Evolutionary conservation across 495 filamentous ascomycete genomes (phyloP).

Genomic region (Rostrohypoxylon terebratum): DNA sequence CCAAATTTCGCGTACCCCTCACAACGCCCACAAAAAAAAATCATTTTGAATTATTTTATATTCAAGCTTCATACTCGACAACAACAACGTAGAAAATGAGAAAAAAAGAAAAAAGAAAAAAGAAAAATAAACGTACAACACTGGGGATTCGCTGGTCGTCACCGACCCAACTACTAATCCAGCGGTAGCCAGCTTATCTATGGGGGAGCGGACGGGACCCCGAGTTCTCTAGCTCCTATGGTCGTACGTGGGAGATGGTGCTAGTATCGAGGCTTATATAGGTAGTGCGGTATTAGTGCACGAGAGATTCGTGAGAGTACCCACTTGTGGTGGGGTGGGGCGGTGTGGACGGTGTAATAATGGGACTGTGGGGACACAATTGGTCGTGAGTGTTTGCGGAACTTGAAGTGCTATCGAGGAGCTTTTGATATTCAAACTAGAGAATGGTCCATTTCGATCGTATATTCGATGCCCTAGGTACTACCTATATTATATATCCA

Average conservation of each 20-base stretch:
- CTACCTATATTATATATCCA: neutral
- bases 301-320: neutral
- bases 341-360: neutral
- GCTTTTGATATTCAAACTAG: neutral
- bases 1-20: neutral
- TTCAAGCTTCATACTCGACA: neutral
- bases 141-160: slow-evolving; percentile 60
- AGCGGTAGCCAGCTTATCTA: slow-evolving; percentile 55
- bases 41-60: too few species aligned
- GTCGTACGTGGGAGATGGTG: slow-evolving; percentile 54
- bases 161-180: slow-evolving; percentile 62
- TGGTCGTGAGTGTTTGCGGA: neutral
- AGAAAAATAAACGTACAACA: slow-evolving; percentile 55
- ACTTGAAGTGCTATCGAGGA: neutral
- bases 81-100: neutral
- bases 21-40: too few species aligned
- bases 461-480: neutral
- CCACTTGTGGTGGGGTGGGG: neutral
- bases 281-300: too few species aligned
- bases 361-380: neutral
- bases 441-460: neutral
- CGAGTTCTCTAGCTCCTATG: slow-evolving; percentile 59
- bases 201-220: slow-evolving; percentile 65
- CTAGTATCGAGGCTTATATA: neutral
- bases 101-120: neutral